Conservation (phyloP, 192 early-diverging fungal species). For the Coemansia reversa region DNA sequence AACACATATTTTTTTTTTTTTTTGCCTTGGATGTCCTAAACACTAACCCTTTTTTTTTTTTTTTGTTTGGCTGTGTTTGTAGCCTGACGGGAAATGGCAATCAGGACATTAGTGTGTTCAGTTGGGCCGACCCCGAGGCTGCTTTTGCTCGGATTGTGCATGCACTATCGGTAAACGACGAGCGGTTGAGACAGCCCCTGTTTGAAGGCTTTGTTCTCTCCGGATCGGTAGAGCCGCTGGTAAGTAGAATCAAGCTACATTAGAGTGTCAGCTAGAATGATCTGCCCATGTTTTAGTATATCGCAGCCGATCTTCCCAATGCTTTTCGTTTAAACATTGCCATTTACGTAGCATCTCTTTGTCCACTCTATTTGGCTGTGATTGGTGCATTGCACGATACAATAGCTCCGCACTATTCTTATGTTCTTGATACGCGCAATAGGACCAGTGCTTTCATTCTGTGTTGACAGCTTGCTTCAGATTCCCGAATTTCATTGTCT, state of each 20-base stretch:
- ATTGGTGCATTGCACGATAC: slow-evolving; percentile 1
- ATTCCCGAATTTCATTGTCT: too few relatives aligned
- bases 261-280: not conserved
- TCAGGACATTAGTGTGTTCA: slow-evolving; percentile 8
- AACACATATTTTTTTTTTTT: too few relatives aligned
- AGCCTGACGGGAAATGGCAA: not conserved
- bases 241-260: slow-evolving; percentile 21
- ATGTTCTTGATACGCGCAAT: too few relatives aligned
- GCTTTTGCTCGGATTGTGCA: slow-evolving; percentile 32
- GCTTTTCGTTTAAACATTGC: too few relatives aligned
- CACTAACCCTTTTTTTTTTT: too few relatives aligned
- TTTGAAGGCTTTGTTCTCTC: slow-evolving; percentile 50
- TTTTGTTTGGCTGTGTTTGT: not conserved
- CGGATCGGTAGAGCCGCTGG: slow-evolving; percentile 50
- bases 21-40: too few relatives aligned
- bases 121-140: slow-evolving; percentile 36
- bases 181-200: slow-evolving; percentile 27
- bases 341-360: too few relatives aligned
- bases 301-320: not conserved
- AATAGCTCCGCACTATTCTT: not conserved
- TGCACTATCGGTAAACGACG: slow-evolving; percentile 33
- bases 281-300: not conserved
- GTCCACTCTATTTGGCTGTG: too few relatives aligned
- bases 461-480: too few relatives aligned
- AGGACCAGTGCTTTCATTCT: not conserved